Base-by-base conservation (phyloP, 2,329 filamentous ascomycete species). In the Alternaria brassicae region DNA sequence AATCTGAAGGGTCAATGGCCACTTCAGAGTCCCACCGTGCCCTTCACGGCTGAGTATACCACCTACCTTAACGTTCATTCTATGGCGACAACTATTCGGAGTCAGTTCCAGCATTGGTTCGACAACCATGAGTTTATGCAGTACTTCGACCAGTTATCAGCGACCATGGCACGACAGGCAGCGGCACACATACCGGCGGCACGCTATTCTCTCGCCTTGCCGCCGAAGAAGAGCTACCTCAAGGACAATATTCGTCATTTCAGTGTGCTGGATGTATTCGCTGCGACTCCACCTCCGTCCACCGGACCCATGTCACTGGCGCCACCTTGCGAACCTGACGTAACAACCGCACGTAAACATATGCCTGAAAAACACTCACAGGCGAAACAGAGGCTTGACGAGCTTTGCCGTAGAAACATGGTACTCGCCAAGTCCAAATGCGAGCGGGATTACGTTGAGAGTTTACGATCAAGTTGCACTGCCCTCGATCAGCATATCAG, bases 91-190 rank as follows among this genome's bases (percentile, higher is more conserved):
- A 17, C 28, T 1, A 65, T 78, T 4, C 61, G 10, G 4, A 6
- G 17, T 0, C 51, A 15, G 12, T 74, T 71, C 34, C 53, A 64
- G 15, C 12, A 13, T 3, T 74, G 72, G 69, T 62, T 57, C 81
- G 19, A 70, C 82, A 19, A 74, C 83, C 19, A 78, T 75, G 0
- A 66, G 78, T 65, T 84, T 78, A 21, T 56, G 21, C 2, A 59
- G 4, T 76, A 76, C 50, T 60, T 75, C 47, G 27, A 61, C 70
- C 12, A 63, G 28, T 0, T 74, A 53, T 52, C 47, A 21, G 37
- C 59, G 37, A 17, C 27, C 47, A 15, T 70, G 2, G 58, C 54
- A 42, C 58, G n/a, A 28, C 63, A 70, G 32, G 17, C 1, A 3
- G 13, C 1, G 42, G 67, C 8, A 19, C 34, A 6, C 10, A 6